Evolutionary conservation across 768 basidiomycete genomes (phyloP), one percentile per base, ranked within the genome.

Genomic region (Boletus reticulatus): DNA sequence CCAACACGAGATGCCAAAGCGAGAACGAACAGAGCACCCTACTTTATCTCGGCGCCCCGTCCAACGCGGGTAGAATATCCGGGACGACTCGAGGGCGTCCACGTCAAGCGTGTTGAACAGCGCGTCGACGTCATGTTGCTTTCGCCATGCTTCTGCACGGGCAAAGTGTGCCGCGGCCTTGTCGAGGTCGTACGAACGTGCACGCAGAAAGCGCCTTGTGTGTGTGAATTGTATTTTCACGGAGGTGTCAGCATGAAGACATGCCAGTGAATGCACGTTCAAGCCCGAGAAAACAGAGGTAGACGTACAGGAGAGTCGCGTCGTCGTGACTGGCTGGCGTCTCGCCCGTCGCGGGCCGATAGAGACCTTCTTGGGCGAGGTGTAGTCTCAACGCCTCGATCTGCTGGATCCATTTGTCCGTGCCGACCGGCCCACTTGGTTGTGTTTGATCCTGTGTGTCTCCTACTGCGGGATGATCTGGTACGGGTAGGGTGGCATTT

Each of bases 41-140:
- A 85, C 89, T 75, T 87, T 89, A 67, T 91, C 87, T 59, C 89
- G 75, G 43, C 86, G 76, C 0, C 90, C 91, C 0, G 88, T 92
- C 88, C 88, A 92, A 32, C 87, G 79, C 1, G 90, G 89, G 71
- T 92, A 94, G 57, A 85, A 88, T 48, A 78, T 73, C 62, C 80
- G 80, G 0, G 84, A 68, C 11, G 66, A 63, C 66, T 86, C 82
- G 51, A 91, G 77, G 59, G 92, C 91, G 9, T 77, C 77, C 0
- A 72, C 50, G 20, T 79, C 78, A 59, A 90, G 86, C 3, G 76
- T 75, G 6, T 77, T 74, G 68, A 83, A 92, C 13, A 92, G 73
- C n/a, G 76, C 75, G 31, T 82, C 78, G 4, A 93, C 83, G 32
- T 81, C 68, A 62, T 87, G 75, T 62, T 81, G 72, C 62, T 75